These are phyloP conservation scores for Funneliformis caledonium DNA, from an alignment of 371 early-diverging fungal species.

Conservation along the genomic window DNA sequence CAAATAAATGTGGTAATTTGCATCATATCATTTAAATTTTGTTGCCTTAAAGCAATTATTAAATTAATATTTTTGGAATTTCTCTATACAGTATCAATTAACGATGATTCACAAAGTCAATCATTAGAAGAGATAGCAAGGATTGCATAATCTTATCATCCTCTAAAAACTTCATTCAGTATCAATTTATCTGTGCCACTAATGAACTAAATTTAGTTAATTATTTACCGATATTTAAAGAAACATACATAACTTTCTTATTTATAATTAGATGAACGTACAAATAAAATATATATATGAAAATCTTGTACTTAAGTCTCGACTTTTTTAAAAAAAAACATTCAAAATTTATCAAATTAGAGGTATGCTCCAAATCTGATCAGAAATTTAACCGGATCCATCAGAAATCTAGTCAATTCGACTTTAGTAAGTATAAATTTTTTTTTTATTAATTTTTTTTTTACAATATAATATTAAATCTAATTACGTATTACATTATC, in stretches of 20 bases:
- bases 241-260: conserved; percentile 16
- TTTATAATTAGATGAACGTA: neutral
- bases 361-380: no score
- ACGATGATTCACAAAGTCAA: neutral
- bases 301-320: neutral
- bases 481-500: no score
- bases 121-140: conserved; percentile 20
- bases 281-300: neutral
- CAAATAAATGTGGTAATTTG: neutral
- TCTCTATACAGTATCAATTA: conserved; percentile 14
- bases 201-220: neutral
- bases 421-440: no score
- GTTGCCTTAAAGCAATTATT: neutral
- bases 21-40: neutral
- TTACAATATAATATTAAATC: no score
- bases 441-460: no score
- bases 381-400: no score
- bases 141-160: conserved; percentile 26
- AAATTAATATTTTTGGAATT: neutral
- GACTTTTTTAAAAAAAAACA: neutral
- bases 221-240: conserved; percentile 7
- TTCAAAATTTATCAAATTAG: neutral
- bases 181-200: neutral
- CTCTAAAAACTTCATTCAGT: neutral
- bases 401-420: no score